phyloP scores from a whole-genome alignment of 1,284 basidiomycete genomes.

The Prillingera fragicola region DNA sequence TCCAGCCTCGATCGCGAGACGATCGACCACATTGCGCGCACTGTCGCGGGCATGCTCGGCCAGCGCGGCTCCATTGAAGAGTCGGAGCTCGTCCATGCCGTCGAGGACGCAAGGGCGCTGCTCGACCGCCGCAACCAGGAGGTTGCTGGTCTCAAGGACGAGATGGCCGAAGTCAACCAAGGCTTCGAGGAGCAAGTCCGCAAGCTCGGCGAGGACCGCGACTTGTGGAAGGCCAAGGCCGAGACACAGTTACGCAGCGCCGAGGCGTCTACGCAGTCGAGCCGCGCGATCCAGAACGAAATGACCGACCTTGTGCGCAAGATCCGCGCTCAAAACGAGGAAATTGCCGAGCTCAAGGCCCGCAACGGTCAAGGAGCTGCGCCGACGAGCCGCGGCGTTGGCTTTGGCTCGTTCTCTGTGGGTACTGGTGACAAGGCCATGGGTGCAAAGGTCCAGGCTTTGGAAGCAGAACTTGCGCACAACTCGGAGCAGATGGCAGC shows the following conservation, averaged over 20 bases:
- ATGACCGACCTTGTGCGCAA: constrained; percentile 12
- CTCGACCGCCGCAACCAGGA: constrained; percentile 53
- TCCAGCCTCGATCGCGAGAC: neutral
- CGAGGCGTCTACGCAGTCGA: constrained; percentile 49
- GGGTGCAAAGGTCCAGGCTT: constrained; percentile 23
- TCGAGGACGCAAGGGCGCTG: constrained; percentile 40
- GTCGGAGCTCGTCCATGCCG: constrained; percentile 22
- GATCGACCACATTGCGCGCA: no score
- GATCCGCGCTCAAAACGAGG: constrained; percentile 30
- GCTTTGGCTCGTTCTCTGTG: constrained; percentile 3
- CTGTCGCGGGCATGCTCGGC: constrained; percentile 13
- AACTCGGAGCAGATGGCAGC: constrained; percentile 61
- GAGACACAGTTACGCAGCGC: no score
- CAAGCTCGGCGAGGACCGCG: constrained; percentile 56
- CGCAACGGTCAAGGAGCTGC: constrained; percentile 32
- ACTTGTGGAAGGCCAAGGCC: constrained; percentile 54
- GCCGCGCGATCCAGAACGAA: constrained; percentile 6
- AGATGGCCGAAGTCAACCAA: constrained; percentile 50
- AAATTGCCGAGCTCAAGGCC: constrained; percentile 33
- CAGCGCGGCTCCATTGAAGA: no score
- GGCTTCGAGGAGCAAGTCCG: constrained; percentile 56
- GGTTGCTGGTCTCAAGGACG: constrained; percentile 42
- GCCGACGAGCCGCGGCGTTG: neutral
- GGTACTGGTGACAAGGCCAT: constrained; percentile 16
- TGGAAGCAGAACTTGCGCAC: constrained; percentile 53